Evolutionary conservation across 2,329 filamentous ascomycete species (phyloP).

Genomic region (Cyphellophora attinorum): DNA sequence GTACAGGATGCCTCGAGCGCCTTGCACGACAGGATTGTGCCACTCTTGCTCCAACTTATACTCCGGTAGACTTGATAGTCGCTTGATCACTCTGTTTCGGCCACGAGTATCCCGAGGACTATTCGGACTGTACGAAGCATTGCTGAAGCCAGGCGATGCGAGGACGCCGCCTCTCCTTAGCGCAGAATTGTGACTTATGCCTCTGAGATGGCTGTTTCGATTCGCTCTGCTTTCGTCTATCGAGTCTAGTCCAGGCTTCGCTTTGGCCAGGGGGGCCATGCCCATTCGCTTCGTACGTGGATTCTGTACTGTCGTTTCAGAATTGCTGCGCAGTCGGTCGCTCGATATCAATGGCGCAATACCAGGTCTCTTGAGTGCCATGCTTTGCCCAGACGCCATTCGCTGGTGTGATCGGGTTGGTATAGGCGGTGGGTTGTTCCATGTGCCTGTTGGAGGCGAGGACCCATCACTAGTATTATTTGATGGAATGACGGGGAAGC

Average conservation of each 20-base stretch:
- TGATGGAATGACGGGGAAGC: slow-evolving; percentile 57
- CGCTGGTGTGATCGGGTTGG: slow-evolving; percentile 74
- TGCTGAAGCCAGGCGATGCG: slow-evolving; percentile 21
- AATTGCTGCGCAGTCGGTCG: slow-evolving; percentile 50
- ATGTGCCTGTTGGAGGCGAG: slow-evolving; percentile 8
- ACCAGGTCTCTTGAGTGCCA: slow-evolving; percentile 55
- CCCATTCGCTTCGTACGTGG: slow-evolving; percentile 51
- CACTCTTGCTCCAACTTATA: slow-evolving; percentile 39
- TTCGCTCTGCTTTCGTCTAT: slow-evolving; percentile 43
- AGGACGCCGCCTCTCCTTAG: slow-evolving; percentile 27
- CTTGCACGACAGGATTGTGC: slow-evolving; percentile 43
- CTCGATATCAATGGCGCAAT: slow-evolving; percentile 54
- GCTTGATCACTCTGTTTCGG: slow-evolving; percentile 36
- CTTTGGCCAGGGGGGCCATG: slow-evolving; percentile 48
- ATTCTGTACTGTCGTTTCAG: slow-evolving; percentile 47
- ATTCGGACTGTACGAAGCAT: slow-evolving; percentile 31
- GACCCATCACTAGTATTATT: slow-evolving; percentile 11
- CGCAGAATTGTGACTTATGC: slow-evolving; percentile 48
- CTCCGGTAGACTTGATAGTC: slow-evolving; percentile 49
- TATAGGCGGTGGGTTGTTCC: slow-evolving; percentile 59
- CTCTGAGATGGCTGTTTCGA: slow-evolving; percentile 45
- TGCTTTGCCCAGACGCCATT: slow-evolving; percentile 33
- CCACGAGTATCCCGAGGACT: slow-evolving; percentile 30
- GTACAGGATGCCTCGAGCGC: slow-evolving; percentile 46
- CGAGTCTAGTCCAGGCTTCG: slow-evolving; percentile 44